These are phyloP conservation scores for Climacium dendroides DNA, from an alignment of 225 moss, liverwort and hornwort genomes.

Conservation along the genomic window DNA sequence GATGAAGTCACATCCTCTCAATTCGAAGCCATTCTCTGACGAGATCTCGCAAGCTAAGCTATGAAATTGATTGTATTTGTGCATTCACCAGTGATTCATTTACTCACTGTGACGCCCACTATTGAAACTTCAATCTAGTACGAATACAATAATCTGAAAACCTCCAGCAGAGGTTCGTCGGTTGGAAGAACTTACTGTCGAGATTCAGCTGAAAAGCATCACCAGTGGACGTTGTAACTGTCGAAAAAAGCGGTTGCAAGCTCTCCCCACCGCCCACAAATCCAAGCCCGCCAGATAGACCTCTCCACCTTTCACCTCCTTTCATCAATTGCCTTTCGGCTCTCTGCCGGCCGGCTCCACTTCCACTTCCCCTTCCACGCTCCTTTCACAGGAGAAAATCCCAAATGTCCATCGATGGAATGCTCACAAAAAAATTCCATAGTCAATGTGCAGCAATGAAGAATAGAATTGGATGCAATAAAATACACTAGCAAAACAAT, in stretches of 20 bases:
- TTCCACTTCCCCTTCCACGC: not conserved
- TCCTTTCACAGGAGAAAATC: not conserved
- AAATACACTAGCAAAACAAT: not conserved
- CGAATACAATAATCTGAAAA: not conserved
- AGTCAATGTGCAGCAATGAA: not conserved
- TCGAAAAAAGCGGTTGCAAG: not conserved
- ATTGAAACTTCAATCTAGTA: not conserved
- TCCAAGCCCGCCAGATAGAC: not conserved
- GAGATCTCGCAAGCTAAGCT: not conserved
- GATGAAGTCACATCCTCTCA: not conserved
- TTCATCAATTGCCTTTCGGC: constrained; percentile 1
- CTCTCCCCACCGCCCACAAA: not conserved
- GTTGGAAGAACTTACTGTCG: not conserved
- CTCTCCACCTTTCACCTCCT: not conserved
- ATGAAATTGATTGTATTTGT: not conserved
- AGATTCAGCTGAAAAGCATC: not conserved
- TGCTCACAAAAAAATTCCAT: too few relatives aligned
- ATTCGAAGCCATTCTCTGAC: not conserved
- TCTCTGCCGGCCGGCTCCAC: not conserved
- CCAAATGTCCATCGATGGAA: not conserved
- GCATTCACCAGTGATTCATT: not conserved
- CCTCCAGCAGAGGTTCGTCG: not conserved
- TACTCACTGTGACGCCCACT: not conserved
- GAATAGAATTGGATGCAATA: not conserved
- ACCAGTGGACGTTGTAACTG: constrained; percentile 14